Evolutionary conservation across 2,329 filamentous ascomycete species (phyloP), one percentile per base, ranked within the genome.

Genomic region (Arthrinium puccinioides): DNA sequence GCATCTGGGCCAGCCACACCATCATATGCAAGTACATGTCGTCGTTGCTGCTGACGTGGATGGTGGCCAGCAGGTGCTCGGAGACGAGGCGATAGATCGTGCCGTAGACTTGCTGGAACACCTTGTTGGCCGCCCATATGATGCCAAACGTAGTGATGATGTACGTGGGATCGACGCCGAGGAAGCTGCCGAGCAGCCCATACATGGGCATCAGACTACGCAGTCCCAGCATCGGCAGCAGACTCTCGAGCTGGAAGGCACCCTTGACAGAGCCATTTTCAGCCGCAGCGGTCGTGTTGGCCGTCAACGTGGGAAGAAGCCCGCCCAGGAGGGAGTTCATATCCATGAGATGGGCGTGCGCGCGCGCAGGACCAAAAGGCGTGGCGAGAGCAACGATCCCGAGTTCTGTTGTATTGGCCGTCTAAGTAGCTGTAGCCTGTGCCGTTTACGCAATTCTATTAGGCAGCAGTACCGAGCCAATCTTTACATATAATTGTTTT

Each of bases 11-110:
- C 7, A 80, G 63, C 62, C 72, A 82, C 36, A 70, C 66, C 62
- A 80, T 76, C 33, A 82, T 48, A 36, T 80, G 71, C 4, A 52
- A 36, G 48, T 78, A 79, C 20, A 80, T 76, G 37, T 74, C 68
- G 47, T 82, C 77, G 29, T 64, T 64, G 41, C 69, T 70, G 40
- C 60, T 64, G 32, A 82, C 62, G 35, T 68, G 67, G 38, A 82
- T 63, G 43, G 62, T 66, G 36, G 69, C 66, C 55, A 68, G 72
- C 38, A 76, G 61, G 44, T 75, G 61, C 6, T 55, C 52, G n/a
- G 56, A 55, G 20, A 74, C 43, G 13, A 72, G 38, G 9, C 48
- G 42, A 31, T 64, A 63, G 0, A 62, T 28, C 2, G 55, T 48
- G 8, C 38, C 25, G 47, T 56, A 64, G 4, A 63, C 32, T 37